Evolutionary conservation across 352 stramenopile genomes (phyloP).

Genomic region (Peronospora tabacina): DNA sequence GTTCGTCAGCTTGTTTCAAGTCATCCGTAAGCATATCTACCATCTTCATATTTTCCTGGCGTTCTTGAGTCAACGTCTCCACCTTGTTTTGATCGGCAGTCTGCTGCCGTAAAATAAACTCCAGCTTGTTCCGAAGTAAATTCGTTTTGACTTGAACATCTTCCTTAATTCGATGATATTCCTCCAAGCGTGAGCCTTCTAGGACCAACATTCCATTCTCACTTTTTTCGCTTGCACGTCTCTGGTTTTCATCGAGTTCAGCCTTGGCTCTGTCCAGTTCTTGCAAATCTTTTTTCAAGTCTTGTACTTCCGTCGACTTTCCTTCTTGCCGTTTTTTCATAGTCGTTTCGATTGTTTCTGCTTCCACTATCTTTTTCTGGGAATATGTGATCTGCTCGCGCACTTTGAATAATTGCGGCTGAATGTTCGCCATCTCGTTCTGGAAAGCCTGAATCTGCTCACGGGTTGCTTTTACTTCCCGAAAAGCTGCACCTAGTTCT

Average conservation of each 20-base stretch:
- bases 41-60: conserved; percentile 61
- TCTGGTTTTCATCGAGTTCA: conserved; percentile 44
- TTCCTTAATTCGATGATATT: conserved; percentile 84
- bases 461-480: conserved; percentile 53
- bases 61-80: conserved; percentile 59
- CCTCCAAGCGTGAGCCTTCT: conserved; percentile 54
- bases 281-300: conserved; percentile 58
- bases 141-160: conserved; percentile 61
- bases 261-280: conserved; percentile 54
- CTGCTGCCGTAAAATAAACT: conserved; percentile 62
- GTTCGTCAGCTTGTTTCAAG: conserved; percentile 47
- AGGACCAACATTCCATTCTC: conserved; percentile 48
- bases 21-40: conserved; percentile 58
- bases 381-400: conserved; percentile 87
- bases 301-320: conserved; percentile 80
- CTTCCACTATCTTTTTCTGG: conserved; percentile 58
- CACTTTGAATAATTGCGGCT: conserved; percentile 70
- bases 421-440: conserved; percentile 75
- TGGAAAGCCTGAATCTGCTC: conserved; percentile 74
- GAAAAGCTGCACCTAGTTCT: conserved; percentile 40
- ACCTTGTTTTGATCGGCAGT: conserved; percentile 65
- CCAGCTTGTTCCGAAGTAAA: conserved; percentile 55
- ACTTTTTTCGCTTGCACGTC: conserved; percentile 28
- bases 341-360: conserved; percentile 34
- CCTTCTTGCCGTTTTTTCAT: conserved; percentile 76